phyloP scores from a whole-genome alignment of 768 basidiomycete genomes.

The Rhodotorula graminis region DNA sequence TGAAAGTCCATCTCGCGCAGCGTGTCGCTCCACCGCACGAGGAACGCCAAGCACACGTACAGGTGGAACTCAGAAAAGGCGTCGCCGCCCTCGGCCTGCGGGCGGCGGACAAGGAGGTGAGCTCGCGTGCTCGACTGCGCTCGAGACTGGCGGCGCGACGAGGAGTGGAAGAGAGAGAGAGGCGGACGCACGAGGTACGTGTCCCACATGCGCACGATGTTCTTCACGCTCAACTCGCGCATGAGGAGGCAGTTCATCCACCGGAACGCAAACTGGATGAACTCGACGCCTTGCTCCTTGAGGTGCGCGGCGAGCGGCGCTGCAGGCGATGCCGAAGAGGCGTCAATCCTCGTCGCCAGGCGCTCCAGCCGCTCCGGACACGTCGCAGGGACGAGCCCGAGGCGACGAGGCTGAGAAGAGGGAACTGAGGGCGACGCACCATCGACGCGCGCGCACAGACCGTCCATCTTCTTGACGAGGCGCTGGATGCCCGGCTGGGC shows the following conservation, averaged over 20 bases:
- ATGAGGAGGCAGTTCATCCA: conserved; percentile 99
- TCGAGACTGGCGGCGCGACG: too few relatives aligned
- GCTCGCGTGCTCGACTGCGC: too few relatives aligned
- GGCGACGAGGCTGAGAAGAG: not conserved
- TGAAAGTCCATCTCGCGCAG: conserved; percentile 97
- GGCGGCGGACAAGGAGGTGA: too few relatives aligned
- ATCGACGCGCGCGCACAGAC: conserved; percentile 84
- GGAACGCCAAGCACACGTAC: conserved; percentile 95
- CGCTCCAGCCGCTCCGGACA: too few relatives aligned
- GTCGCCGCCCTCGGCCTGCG: conserved; percentile 88
- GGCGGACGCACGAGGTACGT: conserved; percentile 76
- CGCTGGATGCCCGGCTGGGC: conserved; percentile 95
- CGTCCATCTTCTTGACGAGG: conserved; percentile 87
- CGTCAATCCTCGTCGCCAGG: not conserved
- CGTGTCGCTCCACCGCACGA: conserved; percentile 90
- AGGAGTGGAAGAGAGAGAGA: not conserved
- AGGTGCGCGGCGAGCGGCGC: conserved; percentile 84
- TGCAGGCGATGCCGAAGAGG: conserved; percentile 43
- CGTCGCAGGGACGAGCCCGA: too few relatives aligned
- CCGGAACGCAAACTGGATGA: conserved; percentile 98
- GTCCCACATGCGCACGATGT: conserved; percentile 99
- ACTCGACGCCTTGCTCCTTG: conserved; percentile 86
- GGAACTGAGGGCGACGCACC: conserved; percentile 53
- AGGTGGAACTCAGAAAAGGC: conserved; percentile 98
- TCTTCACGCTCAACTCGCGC: conserved; percentile 93